Conservation (phyloP, 1,284 basidiomycete species). For the Rhodotorula sp. region DNA sequence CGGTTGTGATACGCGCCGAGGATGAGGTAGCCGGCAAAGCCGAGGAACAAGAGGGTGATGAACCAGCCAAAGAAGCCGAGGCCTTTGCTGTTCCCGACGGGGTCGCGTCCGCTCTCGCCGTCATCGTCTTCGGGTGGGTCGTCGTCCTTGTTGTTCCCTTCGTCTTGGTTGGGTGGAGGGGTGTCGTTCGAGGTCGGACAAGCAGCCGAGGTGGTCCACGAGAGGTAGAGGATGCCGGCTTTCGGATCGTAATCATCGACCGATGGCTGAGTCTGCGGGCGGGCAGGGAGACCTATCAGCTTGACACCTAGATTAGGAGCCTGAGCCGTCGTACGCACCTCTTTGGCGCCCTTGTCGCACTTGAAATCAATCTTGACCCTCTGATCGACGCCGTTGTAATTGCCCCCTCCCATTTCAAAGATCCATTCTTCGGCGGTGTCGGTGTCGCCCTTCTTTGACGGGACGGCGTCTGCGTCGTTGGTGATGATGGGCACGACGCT, state of each 20-base stretch:
- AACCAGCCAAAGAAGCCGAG: conserved; percentile 66
- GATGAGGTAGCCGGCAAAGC: conserved; percentile 65
- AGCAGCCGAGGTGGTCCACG: conserved; percentile 54
- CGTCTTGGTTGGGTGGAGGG: conserved; percentile 45
- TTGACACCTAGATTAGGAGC: too few species aligned
- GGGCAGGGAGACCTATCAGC: not conserved
- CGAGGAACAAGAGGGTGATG: conserved; percentile 70
- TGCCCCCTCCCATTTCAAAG: conserved; percentile 26
- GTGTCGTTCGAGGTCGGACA: conserved; percentile 47
- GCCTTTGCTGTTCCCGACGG: conserved; percentile 48
- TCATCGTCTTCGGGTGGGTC: conserved; percentile 45
- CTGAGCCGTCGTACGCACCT: conserved; percentile 11
- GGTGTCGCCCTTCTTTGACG: conserved; percentile 1
- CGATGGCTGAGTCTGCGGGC: conserved; percentile 49
- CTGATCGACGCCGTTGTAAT: conserved; percentile 30
- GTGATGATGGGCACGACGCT: conserved; percentile 32
- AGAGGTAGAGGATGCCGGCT: conserved; percentile 55
- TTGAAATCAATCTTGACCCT: conserved; percentile 27
- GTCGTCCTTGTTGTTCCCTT: conserved; percentile 28
- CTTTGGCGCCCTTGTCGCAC: conserved; percentile 29
- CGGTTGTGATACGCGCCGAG: conserved; percentile 80
- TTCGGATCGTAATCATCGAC: conserved; percentile 61
- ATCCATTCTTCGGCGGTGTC: conserved; percentile 16
- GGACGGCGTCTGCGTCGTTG: not conserved
- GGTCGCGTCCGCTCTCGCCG: conserved; percentile 37